Evolutionary conservation across 2,329 filamentous ascomycete species (phyloP), one percentile per base, ranked within the genome.

Genomic region (Clonostachys chloroleuca): DNA sequence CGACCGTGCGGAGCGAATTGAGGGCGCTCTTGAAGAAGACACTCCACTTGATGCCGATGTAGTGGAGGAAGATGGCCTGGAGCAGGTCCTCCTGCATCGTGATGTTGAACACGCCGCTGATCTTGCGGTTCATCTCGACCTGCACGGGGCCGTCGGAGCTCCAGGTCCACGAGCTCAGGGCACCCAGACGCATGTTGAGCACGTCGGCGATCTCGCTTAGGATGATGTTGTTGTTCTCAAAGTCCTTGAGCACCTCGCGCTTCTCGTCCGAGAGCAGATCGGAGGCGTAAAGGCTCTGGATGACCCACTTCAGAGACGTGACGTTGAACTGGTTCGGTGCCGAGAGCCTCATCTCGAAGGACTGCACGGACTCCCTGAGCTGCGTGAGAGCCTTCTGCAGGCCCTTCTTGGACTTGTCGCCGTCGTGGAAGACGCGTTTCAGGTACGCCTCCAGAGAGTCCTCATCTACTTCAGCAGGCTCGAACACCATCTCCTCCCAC

Each of bases 41-140:
- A 2, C 72, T 73, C 68, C 72, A 74, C 33, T 65, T 70, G 13
- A 72, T 59, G 3, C 75, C 75, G 24, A 79, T 63, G 45, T 70
- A 74, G 42, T 79, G 72, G 0, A 78, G 57, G n/a, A 79, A 69
- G 2, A 79, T 66, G 1, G 73, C 72, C 46, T 78, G 72, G 2
- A 77, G 64, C 1, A 77, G 64, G 34, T 79, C 74, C 50, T 78
- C 73, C 35, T 78, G 70, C 70, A 77, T 77, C 49, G 68, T 66
- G n/a, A 77, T 63, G 37, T 72, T 67, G 53, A 74, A 78, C 20
- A 70, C 60, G 1, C 74, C 74, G 13, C 62, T 76, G 30, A 78
- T 68, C 48, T 75, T 71, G n/a, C 72, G 67, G 13, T 67, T 66
- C 56, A 73, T 68, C 51, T 72, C 61, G 1, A 77, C 56, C 0